These are phyloP conservation scores for Euphrasia confusa DNA, from an alignment of 257 asterid genomes.

Conservation along the genomic window DNA sequence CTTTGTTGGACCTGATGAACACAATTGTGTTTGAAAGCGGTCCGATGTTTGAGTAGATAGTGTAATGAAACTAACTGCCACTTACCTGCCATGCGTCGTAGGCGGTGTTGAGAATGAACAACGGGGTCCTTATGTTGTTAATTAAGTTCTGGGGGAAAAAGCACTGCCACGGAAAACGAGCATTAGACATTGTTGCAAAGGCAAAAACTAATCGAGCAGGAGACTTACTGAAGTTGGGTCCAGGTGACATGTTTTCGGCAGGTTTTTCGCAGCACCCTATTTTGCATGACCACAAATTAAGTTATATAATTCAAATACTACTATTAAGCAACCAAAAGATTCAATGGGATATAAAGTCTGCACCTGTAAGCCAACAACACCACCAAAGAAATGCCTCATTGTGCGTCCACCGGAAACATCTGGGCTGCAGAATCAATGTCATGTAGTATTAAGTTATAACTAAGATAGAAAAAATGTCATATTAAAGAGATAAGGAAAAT, in stretches of 20 bases:
- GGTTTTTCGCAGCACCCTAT: slow-evolving; percentile 43
- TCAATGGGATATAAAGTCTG: too few relatives aligned
- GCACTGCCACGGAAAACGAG: slow-evolving; percentile 42
- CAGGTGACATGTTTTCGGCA: slow-evolving; percentile 49
- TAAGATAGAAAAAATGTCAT: background rate
- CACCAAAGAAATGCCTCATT: slow-evolving; percentile 47
- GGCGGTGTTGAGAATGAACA: slow-evolving; percentile 84
- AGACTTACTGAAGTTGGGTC: slow-evolving; percentile 62
- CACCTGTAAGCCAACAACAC: slow-evolving; percentile 71
- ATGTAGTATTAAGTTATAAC: background rate
- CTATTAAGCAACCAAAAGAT: background rate
- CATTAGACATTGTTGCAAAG: background rate
- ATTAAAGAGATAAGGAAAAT: slow-evolving; percentile 14
- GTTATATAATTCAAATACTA: background rate
- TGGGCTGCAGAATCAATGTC: slow-evolving; percentile 35
- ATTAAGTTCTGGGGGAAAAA: slow-evolving; percentile 91
- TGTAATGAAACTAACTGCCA: background rate
- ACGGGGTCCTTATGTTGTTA: slow-evolving; percentile 56
- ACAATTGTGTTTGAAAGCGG: background rate
- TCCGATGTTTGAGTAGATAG: background rate
- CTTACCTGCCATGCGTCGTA: slow-evolving; percentile 97
- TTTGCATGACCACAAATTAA: background rate
- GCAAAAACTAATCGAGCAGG: background rate
- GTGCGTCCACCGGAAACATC: slow-evolving; percentile 73
- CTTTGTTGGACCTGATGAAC: slow-evolving; percentile 65